These are phyloP conservation scores for Vitis rupestris DNA, from an alignment of 164 flowering plant species.

Conservation along the genomic window DNA sequence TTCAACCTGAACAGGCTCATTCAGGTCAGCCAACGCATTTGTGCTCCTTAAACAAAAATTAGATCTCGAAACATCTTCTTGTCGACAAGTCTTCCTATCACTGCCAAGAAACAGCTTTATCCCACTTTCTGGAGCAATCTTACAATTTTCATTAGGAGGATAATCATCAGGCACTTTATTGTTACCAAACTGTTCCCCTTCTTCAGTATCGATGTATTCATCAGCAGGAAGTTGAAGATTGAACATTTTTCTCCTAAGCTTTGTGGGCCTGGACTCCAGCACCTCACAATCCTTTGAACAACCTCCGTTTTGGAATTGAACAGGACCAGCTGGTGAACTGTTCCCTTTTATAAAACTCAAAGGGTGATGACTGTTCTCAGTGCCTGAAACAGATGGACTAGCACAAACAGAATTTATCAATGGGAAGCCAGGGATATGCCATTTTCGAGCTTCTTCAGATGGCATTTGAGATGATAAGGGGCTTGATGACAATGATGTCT, in stretches of 20 bases:
- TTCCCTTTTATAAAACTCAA: conserved; percentile 45
- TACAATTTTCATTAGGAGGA: conserved; percentile 21
- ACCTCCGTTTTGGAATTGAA: conserved; percentile 42
- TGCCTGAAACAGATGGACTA: conserved; percentile 47
- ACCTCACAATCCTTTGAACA: conserved; percentile 41
- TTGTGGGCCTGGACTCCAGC: conserved; percentile 57
- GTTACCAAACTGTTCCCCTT: conserved; percentile 34
- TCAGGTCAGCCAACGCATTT: conserved; percentile 62
- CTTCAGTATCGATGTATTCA: conserved; percentile 72
- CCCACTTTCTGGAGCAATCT: conserved; percentile 25
- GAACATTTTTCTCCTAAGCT: conserved; percentile 57
- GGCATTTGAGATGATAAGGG: conserved; percentile 51
- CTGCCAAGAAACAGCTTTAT: conserved; percentile 30
- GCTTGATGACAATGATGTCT: conserved; percentile 48
- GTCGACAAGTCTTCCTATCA: conserved; percentile 20
- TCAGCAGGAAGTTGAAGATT: conserved; percentile 92
- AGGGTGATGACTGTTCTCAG: conserved; percentile 44
- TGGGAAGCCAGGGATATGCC: conserved; percentile 45
- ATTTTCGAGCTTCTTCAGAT: conserved; percentile 44
- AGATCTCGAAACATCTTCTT: conserved; percentile 30
- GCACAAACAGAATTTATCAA: conserved; percentile 34
- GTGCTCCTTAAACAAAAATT: conserved; percentile 21
- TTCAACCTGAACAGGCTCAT: conserved; percentile 67
- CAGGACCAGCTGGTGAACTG: conserved; percentile 26
- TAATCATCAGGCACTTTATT: conserved; percentile 24